phyloP scores from a whole-genome alignment of 78 protist genomes.

The Dictyostelium brefeldianum region DNA sequence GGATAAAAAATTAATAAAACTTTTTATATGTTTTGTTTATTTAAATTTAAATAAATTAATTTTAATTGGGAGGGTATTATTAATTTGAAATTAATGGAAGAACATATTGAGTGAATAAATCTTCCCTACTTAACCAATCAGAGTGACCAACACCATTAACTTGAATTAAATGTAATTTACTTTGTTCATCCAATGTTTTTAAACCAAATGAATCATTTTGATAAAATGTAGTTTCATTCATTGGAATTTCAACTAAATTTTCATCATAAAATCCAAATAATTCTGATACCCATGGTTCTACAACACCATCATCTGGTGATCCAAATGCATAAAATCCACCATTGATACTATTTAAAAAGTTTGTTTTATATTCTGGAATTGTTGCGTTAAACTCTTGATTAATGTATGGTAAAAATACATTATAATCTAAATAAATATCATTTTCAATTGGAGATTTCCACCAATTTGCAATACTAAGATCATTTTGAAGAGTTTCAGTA shows the following conservation, averaged over 20 bases:
- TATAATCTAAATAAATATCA: slow-evolving; percentile 7
- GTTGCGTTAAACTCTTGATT: slow-evolving; percentile 16
- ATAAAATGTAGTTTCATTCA: neutral
- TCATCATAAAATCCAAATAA: slow-evolving; percentile 45
- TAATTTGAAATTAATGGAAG: slow-evolving; percentile 28
- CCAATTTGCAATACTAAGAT: slow-evolving; percentile 45
- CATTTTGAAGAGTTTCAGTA: slow-evolving; percentile 18
- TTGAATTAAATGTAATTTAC: neutral
- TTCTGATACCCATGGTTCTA: slow-evolving; percentile 53
- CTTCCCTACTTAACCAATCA: slow-evolving; percentile 37
- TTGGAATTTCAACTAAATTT: slow-evolving; percentile 16
- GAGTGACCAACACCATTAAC: slow-evolving; percentile 26
- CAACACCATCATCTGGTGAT: slow-evolving; percentile 35
- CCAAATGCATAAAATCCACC: slow-evolving; percentile 63
- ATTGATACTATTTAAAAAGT: slow-evolving; percentile 5
- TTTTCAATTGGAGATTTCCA: slow-evolving; percentile 26
- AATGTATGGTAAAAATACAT: slow-evolving; percentile 20
- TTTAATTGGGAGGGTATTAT: too few relatives aligned
- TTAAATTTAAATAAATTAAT: too few relatives aligned
- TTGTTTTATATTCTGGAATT: slow-evolving; percentile 16
- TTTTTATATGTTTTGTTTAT: too few relatives aligned
- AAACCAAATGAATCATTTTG: slow-evolving; percentile 60
- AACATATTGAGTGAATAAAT: slow-evolving; percentile 25
- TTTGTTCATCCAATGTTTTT: slow-evolving; percentile 11
- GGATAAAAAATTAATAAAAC: too few relatives aligned